A percentile compares a stretch with the other conserved stretches of the same genome.
phyloP scores from a whole-genome alignment of 306 rosid genomes.

The Ammopiptanthus mongolicus region DNA sequence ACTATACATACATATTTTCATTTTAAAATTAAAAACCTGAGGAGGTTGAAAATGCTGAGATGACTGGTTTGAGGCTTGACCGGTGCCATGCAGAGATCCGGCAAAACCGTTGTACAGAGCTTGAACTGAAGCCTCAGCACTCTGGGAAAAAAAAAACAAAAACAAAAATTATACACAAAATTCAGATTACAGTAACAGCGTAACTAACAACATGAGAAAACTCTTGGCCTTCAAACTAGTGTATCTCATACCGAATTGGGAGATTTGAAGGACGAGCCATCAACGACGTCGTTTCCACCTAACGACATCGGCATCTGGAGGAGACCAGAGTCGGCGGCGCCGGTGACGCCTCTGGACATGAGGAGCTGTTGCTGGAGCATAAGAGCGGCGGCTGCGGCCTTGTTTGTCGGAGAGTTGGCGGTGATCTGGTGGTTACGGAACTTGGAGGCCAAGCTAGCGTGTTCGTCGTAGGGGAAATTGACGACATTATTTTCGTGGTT shows the following conservation, averaged over 20 bases:
- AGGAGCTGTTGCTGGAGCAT: slow-evolving; percentile 72
- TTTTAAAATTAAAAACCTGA: slow-evolving; percentile 34
- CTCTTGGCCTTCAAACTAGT: background rate
- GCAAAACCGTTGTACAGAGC: slow-evolving; percentile 52
- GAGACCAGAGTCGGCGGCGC: slow-evolving; percentile 19
- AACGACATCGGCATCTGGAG: slow-evolving; percentile 46
- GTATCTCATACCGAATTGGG: slow-evolving; percentile 30
- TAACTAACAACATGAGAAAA: background rate
- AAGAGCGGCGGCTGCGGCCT: slow-evolving; percentile 43
- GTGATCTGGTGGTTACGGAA: slow-evolving; percentile 74
- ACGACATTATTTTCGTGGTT: slow-evolving; percentile 41
- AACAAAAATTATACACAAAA: background rate
- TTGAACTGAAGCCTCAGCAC: slow-evolving; percentile 43
- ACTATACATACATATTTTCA: no score
- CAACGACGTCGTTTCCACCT: slow-evolving; percentile 54
- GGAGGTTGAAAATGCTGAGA: slow-evolving; percentile 59
- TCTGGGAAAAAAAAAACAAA: slow-evolving; percentile 18
- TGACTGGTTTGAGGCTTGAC: slow-evolving; percentile 39
- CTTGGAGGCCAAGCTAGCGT: slow-evolving; percentile 52
- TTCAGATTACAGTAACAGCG: background rate
- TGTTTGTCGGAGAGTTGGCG: slow-evolving; percentile 14
- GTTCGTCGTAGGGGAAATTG: slow-evolving; percentile 47
- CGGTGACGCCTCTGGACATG: slow-evolving; percentile 38
- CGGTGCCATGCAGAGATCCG: slow-evolving; percentile 45
- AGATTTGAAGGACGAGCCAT: slow-evolving; percentile 56